phyloP scores from a whole-genome alignment of 148 eudicot species.

The Rhododendron ovatum region DNA sequence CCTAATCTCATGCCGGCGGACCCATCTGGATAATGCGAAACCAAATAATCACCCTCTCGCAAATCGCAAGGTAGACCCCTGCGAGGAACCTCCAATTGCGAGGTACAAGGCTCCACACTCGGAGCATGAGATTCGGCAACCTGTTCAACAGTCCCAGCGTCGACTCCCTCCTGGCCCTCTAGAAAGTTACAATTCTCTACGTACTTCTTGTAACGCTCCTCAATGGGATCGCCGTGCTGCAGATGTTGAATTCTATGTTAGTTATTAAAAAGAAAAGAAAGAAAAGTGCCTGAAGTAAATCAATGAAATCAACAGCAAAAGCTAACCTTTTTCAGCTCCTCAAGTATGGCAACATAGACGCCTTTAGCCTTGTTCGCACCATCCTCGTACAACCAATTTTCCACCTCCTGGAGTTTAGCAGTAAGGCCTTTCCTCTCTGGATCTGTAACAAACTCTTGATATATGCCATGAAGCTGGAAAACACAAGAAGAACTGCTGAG shows the following conservation, averaged over 20 bases:
- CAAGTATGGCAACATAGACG: conserved; percentile 84
- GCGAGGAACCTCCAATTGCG: too few species aligned
- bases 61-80: not conserved
- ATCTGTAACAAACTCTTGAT: conserved; percentile 52
- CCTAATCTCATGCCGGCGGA: not conserved
- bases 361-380: conserved; percentile 92
- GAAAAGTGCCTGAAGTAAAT: not conserved
- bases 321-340: conserved; percentile 82
- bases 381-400: conserved; percentile 83
- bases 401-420: conserved; percentile 58
- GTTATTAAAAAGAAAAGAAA: not conserved
- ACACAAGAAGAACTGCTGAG: not conserved
- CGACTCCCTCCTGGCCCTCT: too few species aligned
- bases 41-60: not conserved
- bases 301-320: not conserved
- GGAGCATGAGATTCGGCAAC: too few species aligned
- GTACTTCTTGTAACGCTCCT: conserved; percentile 74
- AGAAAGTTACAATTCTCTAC: conserved; percentile 20
- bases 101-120: not conserved
- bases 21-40: not conserved
- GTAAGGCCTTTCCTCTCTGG: conserved; percentile 56
- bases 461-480: conserved; percentile 63
- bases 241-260: not conserved
- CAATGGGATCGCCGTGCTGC: conserved; percentile 92
- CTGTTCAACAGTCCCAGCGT: too few species aligned